These are phyloP conservation scores for Jaapia argillacea DNA, from an alignment of 768 basidiomycete genomes.

Conservation along the genomic window DNA sequence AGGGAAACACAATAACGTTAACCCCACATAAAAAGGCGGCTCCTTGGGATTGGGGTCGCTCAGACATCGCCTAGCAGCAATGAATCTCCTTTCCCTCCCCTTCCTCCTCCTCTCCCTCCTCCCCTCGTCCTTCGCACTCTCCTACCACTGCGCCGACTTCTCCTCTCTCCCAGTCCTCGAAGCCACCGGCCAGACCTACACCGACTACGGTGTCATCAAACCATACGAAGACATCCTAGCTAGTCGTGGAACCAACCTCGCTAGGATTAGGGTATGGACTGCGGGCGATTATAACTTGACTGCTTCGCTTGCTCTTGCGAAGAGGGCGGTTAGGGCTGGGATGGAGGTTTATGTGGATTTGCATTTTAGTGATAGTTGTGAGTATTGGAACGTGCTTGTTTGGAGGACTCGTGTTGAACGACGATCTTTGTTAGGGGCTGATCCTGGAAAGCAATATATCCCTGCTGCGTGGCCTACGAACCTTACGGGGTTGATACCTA, in stretches of 20 bases:
- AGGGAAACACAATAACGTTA: no score
- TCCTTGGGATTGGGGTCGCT: no score
- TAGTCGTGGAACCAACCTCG: conserved; percentile 45
- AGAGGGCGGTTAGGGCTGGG: conserved; percentile 44
- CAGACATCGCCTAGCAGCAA: not conserved
- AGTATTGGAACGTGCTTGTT: no score
- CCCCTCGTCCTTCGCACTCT: not conserved
- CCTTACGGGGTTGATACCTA: conserved; percentile 43
- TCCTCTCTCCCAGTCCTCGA: not conserved
- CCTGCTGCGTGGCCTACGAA: conserved; percentile 44
- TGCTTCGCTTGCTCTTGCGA: conserved; percentile 43
- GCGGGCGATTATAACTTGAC: conserved; percentile 44
- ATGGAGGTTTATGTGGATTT: conserved; percentile 47
- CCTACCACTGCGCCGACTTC: not conserved
- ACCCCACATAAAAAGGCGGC: no score
- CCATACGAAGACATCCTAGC: conserved; percentile 43
- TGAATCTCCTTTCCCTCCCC: no score
- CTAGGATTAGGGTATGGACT: conserved; percentile 54
- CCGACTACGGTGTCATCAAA: conserved; percentile 24
- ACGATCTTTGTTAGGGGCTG: conserved; percentile 36
- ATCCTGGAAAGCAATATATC: conserved; percentile 52
- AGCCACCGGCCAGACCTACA: conserved; percentile 32
- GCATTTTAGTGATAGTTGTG: conserved; percentile 59
- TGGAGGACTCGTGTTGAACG: not conserved
- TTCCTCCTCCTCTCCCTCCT: not conserved